Evolutionary conservation across 2,329 filamentous ascomycete genomes (phyloP).

Genomic region (Metarhizium brunneum): DNA sequence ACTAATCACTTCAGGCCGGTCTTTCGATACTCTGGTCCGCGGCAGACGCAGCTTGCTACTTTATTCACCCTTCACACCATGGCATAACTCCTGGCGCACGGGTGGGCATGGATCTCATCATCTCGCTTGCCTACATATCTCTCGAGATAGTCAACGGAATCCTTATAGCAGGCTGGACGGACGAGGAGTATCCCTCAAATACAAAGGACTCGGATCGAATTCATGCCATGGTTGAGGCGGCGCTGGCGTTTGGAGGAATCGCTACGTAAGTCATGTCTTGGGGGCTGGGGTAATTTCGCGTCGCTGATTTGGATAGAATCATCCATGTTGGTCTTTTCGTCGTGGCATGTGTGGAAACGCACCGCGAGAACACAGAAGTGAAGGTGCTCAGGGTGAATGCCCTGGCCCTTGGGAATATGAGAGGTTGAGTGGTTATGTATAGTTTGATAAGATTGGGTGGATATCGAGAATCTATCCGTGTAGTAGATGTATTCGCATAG

Average conservation of each 20-base stretch:
- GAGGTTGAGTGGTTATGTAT: neutral
- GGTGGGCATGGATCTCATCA: neutral
- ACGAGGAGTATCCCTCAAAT: neutral
- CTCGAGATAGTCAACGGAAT: neutral
- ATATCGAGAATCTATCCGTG: neutral
- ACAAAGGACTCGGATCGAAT: neutral
- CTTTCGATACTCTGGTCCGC: neutral
- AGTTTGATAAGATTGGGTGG: neutral
- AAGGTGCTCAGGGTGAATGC: neutral
- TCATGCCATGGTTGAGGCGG: neutral
- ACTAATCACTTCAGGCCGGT: neutral
- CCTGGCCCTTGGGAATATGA: neutral
- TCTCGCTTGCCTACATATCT: neutral
- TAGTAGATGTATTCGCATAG: too few relatives aligned
- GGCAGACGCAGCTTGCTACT: neutral
- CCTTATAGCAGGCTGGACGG: neutral
- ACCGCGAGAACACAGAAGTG: neutral
- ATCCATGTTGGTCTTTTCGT: neutral
- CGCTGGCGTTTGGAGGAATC: neutral
- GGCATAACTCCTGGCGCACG: neutral
- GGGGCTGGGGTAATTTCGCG: neutral
- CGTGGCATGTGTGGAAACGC: neutral
- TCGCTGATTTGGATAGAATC: neutral
- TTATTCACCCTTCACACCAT: neutral
- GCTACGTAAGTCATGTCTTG: neutral